Conservation (phyloP, 2,329 filamentous ascomycete genomes). For the Claviceps sp. region DNA sequence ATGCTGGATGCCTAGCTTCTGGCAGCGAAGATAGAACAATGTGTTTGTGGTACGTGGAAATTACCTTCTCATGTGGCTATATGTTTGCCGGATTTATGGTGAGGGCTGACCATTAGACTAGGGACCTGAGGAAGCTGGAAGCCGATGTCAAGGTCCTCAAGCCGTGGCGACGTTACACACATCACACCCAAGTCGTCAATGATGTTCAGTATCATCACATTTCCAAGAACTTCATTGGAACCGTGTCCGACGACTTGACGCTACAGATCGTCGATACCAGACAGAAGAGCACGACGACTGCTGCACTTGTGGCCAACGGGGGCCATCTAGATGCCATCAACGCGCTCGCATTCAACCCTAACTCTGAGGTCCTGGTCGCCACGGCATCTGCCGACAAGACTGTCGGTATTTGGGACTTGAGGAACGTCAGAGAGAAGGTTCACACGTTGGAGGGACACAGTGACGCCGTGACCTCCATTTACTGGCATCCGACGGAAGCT, state of each 20-base stretch:
- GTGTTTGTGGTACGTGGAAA: conserved; percentile 58
- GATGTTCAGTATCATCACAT: conserved; percentile 92
- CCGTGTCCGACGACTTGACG: conserved; percentile 88
- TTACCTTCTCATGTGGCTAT: neutral
- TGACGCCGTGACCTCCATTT: conserved; percentile 79
- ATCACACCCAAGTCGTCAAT: conserved; percentile 86
- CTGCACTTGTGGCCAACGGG: conserved; percentile 53
- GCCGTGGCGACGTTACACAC: conserved; percentile 63
- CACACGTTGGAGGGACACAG: conserved; percentile 82
- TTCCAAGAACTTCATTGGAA: conserved; percentile 73
- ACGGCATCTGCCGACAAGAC: conserved; percentile 94
- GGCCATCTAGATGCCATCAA: conserved; percentile 92
- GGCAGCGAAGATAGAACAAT: conserved; percentile 90
- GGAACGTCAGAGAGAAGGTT: conserved; percentile 78
- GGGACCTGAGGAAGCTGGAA: conserved; percentile 69
- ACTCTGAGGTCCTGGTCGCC: conserved; percentile 77
- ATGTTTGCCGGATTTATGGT: neutral
- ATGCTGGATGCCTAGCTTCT: conserved; percentile 68
- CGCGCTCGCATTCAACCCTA: conserved; percentile 86
- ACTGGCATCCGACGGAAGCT: conserved; percentile 88
- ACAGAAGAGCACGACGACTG: conserved; percentile 47
- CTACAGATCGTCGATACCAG: conserved; percentile 87
- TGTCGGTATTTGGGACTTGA: conserved; percentile 87
- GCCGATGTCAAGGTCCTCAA: conserved; percentile 56
- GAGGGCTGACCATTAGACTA: conserved; percentile 17